Conservation (phyloP, 192 early-diverging fungal species). For the Coemansia sp. region DNA sequence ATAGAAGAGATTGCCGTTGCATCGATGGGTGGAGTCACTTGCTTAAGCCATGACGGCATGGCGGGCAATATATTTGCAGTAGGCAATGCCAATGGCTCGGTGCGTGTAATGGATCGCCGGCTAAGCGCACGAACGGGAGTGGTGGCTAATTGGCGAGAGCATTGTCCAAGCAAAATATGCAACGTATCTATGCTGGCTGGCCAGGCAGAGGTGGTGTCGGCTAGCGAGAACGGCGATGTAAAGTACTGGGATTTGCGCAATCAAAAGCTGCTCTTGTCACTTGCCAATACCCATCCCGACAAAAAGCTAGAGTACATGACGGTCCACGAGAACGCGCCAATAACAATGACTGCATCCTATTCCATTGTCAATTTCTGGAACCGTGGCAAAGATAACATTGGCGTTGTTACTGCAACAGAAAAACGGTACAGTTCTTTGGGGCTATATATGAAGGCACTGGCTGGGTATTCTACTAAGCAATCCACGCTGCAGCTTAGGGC, state of each 20-base stretch:
- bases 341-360: constrained; percentile 41
- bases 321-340: constrained; percentile 43
- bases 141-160: constrained; percentile 48
- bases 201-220: constrained; percentile 41
- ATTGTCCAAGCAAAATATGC: constrained; percentile 26
- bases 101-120: constrained; percentile 53
- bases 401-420: constrained; percentile 25
- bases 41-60: constrained; percentile 40
- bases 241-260: constrained; percentile 53
- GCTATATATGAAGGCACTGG: constrained; percentile 37
- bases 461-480: constrained; percentile 19
- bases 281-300: constrained; percentile 30
- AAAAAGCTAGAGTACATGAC: constrained; percentile 32
- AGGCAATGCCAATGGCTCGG: constrained; percentile 42
- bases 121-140: constrained; percentile 22
- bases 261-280: constrained; percentile 17
- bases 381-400: constrained; percentile 40
- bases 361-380: constrained; percentile 52
- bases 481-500: neutral
- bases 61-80: constrained; percentile 41
- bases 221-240: constrained; percentile 36
- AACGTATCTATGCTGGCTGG: constrained; percentile 38
- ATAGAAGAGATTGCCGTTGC: constrained; percentile 40
- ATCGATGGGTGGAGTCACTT: constrained; percentile 42
- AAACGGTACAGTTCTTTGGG: constrained; percentile 16